Evolutionary conservation across 176 grass and related monocot species (phyloP), one percentile per base, ranked within the genome.

Genomic region (Puccinellia tenuiflora): DNA sequence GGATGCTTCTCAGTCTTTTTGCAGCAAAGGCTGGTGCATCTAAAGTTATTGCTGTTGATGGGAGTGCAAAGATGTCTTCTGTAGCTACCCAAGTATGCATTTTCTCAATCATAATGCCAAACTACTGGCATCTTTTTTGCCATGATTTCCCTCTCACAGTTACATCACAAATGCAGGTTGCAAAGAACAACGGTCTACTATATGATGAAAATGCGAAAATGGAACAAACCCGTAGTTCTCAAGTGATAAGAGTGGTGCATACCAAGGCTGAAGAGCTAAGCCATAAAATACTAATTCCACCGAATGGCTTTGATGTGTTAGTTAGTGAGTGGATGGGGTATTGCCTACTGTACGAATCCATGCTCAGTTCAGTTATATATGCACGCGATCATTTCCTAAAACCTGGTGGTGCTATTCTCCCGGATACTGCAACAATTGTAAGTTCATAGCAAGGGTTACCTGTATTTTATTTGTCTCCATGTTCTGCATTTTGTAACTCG

Each of bases 291-390:
- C 29, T 67, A 81, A 39, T 99, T 81, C 85, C 88, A 73, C 75
- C 78, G 0, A 77, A 76, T 85, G 81, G 89, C 48, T 78, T 99
- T 85, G 93, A 99, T 86, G 88, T 99, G 46, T 76, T 99, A 88
- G 93, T 99, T 24, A 99, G 96, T 25, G 96, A 99, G 78, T 99
- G 96, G 96, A 99, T 99, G 96, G 96, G 96, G 21, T 99, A 99
- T 73, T 99, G 96, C 69, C 73, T 99, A 16, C 67, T 99, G 72
- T 99, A 90, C 46, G 96, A 99, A 89, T 96, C 92, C 18, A 99
- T 99, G 96, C 92, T 99, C 55, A 92, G 89, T 83, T 99, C 96
- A 29, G 93, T 99, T 68, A 63, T 99, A 55, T 93, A 90, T 92
- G 96, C 93, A 75, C 89, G 96, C 2, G 93, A 99, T 70, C 91